Conservation (phyloP, 2,329 filamentous ascomycete genomes). For the Colletotrichum trifolii region DNA sequence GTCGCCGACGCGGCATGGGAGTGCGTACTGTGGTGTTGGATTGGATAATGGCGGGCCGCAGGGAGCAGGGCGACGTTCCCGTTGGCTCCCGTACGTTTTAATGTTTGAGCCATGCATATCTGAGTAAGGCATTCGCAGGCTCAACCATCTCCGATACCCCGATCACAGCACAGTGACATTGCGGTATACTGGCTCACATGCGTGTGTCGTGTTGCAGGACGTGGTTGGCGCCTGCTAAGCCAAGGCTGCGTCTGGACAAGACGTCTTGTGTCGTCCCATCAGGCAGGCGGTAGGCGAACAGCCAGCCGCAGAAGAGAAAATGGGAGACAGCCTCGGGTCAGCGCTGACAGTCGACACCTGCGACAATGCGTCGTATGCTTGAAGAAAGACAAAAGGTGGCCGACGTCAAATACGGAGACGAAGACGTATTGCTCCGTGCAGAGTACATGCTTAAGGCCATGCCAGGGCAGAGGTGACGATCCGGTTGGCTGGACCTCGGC, state of each 20-base stretch:
- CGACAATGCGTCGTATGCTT: neutral
- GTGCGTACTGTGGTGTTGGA: conserved; percentile 16
- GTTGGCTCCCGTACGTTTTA: conserved; percentile 27
- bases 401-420: conserved; percentile 6
- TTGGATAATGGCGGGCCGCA: conserved; percentile 9
- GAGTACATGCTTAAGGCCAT: neutral
- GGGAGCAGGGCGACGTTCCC: conserved; percentile 16
- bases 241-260: neutral
- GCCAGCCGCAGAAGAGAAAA: neutral
- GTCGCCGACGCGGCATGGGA: conserved; percentile 20
- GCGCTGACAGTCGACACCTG: conserved; percentile 17
- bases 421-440: neutral
- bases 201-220: neutral
- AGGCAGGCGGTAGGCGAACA: neutral
- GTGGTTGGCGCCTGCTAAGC: neutral
- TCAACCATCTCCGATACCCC: conserved; percentile 19
- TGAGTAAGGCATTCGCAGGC: conserved; percentile 28
- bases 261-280: conserved; percentile 14
- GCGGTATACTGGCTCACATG: neutral
- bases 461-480: conserved; percentile 18
- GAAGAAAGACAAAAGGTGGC: conserved; percentile 31
- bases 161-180: conserved; percentile 26
- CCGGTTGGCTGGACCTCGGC: conserved; percentile 20
- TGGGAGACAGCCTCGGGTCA: conserved; percentile 10
- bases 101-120: conserved; percentile 32